Percentiles rank a stretch among this genome's conserved stretches.
These are phyloP conservation scores for Colletotrichum lentis DNA, from an alignment of 2,329 filamentous ascomycete genomes.

Conservation along the genomic window DNA sequence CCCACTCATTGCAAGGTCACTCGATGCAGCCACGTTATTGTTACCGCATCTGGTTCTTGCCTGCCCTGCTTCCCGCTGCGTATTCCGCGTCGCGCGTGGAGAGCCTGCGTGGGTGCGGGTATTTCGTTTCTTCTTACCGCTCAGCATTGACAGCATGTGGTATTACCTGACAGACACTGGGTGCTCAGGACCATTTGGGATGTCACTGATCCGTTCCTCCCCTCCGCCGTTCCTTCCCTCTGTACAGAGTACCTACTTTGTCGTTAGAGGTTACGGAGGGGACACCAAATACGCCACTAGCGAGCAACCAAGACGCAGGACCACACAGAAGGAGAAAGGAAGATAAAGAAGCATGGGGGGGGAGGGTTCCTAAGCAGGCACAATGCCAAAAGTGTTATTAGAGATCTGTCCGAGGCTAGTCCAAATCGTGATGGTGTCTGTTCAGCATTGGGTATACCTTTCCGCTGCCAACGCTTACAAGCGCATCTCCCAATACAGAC, in stretches of 20 bases:
- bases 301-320: background rate
- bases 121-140: background rate
- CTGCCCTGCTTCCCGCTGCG: conserved; percentile 27
- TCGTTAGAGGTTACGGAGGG: background rate
- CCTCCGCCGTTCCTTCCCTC: conserved; percentile 14
- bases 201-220: conserved; percentile 8
- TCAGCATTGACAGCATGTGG: no score
- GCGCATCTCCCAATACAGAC: conserved; percentile 14
- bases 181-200: background rate
- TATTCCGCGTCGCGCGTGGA: conserved; percentile 15
- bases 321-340: background rate
- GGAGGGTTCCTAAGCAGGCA: background rate
- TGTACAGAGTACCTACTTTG: background rate
- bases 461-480: conserved; percentile 17
- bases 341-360: background rate
- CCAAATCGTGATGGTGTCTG: conserved; percentile 10
- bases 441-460: background rate
- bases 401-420: conserved; percentile 2
- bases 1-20: conserved; percentile 8
- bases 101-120: background rate
- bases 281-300: conserved; percentile 13
- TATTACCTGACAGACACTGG: background rate
- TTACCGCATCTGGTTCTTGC: conserved; percentile 17
- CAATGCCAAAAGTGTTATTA: conserved; percentile 4
- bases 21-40: conserved; percentile 17